Conservation (phyloP, 768 basidiomycete species). For the Boletellus ananiceps region DNA sequence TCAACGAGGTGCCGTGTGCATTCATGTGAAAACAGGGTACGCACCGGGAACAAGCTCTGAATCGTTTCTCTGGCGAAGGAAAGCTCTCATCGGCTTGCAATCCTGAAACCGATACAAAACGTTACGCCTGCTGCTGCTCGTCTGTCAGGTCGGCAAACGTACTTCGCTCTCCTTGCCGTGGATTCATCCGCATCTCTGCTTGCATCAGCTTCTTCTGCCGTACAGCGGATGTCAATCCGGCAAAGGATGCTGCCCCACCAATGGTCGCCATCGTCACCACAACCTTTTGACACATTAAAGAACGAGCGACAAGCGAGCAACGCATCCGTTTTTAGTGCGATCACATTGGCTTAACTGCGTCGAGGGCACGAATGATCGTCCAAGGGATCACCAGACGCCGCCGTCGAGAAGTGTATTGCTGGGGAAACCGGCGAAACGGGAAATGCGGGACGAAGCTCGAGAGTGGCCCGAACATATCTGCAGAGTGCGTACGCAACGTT, state of each 20-base stretch:
- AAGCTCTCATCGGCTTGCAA: no score
- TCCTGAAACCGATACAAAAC: neutral
- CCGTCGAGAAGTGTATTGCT: conserved; percentile 44
- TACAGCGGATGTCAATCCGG: conserved; percentile 46
- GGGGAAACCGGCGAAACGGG: neutral
- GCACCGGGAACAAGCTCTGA: no score
- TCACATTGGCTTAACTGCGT: conserved; percentile 59
- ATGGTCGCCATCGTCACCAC: conserved; percentile 41
- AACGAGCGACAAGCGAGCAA: neutral
- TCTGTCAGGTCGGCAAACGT: conserved; percentile 64
- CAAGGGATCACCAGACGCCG: conserved; percentile 57
- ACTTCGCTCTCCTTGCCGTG: conserved; percentile 52
- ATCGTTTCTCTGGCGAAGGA: no score
- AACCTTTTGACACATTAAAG: conserved; percentile 25
- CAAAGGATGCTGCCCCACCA: conserved; percentile 40
- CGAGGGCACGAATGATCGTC: conserved; percentile 58
- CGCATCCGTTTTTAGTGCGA: conserved; percentile 55
- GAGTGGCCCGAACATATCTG: no score
- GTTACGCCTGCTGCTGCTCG: conserved; percentile 44
- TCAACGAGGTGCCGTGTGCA: neutral
- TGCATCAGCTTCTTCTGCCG: conserved; percentile 32
- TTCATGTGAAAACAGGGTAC: neutral
- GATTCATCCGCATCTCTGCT: conserved; percentile 34
- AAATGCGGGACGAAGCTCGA: no score
- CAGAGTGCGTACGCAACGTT: no score